Base-by-base conservation (phyloP, 345 rosid species). In the thale cress (Arabidopsis thaliana) region DNA sequence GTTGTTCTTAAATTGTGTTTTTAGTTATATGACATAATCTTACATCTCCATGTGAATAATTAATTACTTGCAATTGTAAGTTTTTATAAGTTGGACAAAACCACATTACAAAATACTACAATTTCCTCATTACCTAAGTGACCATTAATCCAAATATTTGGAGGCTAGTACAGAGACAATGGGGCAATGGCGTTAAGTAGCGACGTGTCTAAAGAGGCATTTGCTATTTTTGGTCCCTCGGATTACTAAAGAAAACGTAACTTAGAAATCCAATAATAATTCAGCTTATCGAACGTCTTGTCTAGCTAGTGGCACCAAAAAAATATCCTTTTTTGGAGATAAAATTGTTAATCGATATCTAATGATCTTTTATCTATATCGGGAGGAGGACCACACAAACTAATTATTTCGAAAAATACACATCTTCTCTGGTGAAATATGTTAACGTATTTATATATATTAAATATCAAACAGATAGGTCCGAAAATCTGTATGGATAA, bases 291-390 rank as follows among this genome's bases (percentile, higher is more conserved):
- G 72, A 66, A 74, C 78, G 67, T 48, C 67, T 66, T 74, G 67
- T 58, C 72, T 66, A 58, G 52, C 73, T 67, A 58, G 78, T 67
- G 67, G 73, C 73, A 67, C 60, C 55, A 66, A 51, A 65, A 48
- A 48, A 11, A 20, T 28, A 58, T 38, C 20, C 20, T 7, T 38
- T 48, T 74, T 48, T 8, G 56, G 50, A 65, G 59, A 74, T 11
- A 28, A 63, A 65, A 23, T 65, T 8, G 59, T 57, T 46, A 45
- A 71, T 59, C 60, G 28, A 71, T 24, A 40, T 59, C 50, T 60
- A 49, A 56, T 73, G 57, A 73, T 63, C 13, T 37, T 37, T 4
- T 49, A 60, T 41, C 25, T 56, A 51, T 20, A 8, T 32, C n/a
- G 20, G 49, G 40, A 55, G 48, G 40, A 55, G 78, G 71, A 73